phyloP scores from a whole-genome alignment of 2,329 filamentous ascomycete genomes.

The Juglanconis sp. region DNA sequence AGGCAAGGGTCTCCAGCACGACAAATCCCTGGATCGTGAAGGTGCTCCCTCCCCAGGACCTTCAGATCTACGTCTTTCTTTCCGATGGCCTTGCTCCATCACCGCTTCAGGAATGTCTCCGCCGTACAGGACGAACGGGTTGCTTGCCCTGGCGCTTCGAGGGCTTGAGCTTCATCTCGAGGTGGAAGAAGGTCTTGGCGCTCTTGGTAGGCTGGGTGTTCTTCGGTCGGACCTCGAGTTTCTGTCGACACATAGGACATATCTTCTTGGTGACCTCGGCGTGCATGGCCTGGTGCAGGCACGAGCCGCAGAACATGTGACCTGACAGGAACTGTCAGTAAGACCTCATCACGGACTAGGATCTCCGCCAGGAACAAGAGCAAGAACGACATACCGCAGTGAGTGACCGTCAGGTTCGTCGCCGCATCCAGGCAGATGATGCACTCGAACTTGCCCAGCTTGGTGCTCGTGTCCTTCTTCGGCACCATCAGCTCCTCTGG shows the following conservation, averaged over 20 bases:
- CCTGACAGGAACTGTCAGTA: conserved; percentile 37
- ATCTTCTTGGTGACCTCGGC: conserved; percentile 54
- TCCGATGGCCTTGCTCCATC: too few species aligned
- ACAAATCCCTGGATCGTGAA: too few species aligned
- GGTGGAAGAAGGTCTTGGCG: conserved; percentile 50
- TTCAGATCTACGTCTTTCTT: too few species aligned
- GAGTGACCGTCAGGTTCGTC: conserved; percentile 57
- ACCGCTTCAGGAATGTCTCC: not conserved
- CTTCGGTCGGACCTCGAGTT: conserved; percentile 40
- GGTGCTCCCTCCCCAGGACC: too few species aligned
- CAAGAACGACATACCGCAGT: conserved; percentile 55
- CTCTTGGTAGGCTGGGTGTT: conserved; percentile 35
- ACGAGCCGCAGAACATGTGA: conserved; percentile 62
- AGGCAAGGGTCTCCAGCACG: not conserved
- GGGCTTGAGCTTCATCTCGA: conserved; percentile 63
- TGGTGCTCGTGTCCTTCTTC: conserved; percentile 47
- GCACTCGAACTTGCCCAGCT: conserved; percentile 58
- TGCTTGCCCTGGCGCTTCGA: conserved; percentile 50
- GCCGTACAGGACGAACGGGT: conserved; percentile 2
- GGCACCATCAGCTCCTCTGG: conserved; percentile 39
- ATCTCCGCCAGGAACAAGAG: not conserved
- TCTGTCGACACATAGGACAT: conserved; percentile 63
- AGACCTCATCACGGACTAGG: not conserved
- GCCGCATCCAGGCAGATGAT: conserved; percentile 66
- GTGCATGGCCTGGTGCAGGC: conserved; percentile 58